Evolutionary conservation across 2,329 filamentous ascomycete species (phyloP).

Genomic region (Fusarium transvaalense): DNA sequence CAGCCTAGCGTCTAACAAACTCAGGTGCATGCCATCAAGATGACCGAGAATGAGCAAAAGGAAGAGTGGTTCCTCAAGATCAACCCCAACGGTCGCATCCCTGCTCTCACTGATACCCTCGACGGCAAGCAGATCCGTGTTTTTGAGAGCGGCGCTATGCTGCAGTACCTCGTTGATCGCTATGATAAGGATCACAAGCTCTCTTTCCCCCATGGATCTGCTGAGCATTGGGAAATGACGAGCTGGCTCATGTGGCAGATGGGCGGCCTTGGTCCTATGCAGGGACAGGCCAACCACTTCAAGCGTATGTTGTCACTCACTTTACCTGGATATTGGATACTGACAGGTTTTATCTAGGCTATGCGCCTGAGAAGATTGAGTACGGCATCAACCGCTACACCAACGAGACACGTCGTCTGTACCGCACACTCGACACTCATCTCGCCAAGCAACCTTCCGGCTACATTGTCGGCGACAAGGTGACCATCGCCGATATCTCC

Average conservation of each 20-base stretch:
- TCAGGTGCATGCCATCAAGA: conserved; percentile 72
- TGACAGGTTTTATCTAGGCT: conserved; percentile 58
- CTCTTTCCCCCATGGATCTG: conserved; percentile 77
- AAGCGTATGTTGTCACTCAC: conserved; percentile 59
- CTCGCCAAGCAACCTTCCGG: conserved; percentile 68
- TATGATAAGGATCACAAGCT: conserved; percentile 88
- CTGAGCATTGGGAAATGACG: conserved; percentile 83
- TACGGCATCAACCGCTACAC: conserved; percentile 86
- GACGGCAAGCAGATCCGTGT: conserved; percentile 80
- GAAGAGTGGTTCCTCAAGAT: conserved; percentile 89
- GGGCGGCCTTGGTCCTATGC: conserved; percentile 84
- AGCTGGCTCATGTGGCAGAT: conserved; percentile 86
- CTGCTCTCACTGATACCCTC: conserved; percentile 84
- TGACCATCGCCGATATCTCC: conserved; percentile 83
- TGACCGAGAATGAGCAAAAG: conserved; percentile 83
- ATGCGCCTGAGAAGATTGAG: conserved; percentile 84
- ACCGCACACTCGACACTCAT: conserved; percentile 80
- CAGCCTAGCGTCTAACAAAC: not conserved
- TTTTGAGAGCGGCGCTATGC: conserved; percentile 86
- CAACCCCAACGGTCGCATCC: conserved; percentile 94
- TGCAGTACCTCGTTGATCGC: conserved; percentile 84
- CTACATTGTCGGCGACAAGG: conserved; percentile 75
- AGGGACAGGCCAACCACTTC: conserved; percentile 86
- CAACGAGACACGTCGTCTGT: conserved; percentile 87
- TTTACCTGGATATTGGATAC: accelerated